Evolutionary conservation across 2,329 filamentous ascomycete genomes (phyloP), one percentile per base, ranked within the genome.

Genomic region (Talaromyces sp.): DNA sequence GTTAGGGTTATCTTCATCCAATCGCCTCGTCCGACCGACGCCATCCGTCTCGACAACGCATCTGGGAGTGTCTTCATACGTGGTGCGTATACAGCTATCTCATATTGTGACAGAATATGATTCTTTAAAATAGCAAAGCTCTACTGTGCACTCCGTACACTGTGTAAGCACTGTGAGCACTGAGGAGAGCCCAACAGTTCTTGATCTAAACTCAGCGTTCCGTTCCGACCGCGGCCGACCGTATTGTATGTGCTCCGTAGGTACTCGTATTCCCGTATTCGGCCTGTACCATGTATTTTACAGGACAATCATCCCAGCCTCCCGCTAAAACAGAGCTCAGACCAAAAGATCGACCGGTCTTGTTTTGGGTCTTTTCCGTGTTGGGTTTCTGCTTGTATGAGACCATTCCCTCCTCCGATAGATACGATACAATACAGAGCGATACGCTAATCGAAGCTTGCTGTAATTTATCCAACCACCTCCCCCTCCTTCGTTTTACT

Each of bases 241-340:
- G 53, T 56, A 56, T 36, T 54, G n/a, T 17, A 10, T 27, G 19
- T 7, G 6, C 6, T 27, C 25, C 2, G n/a, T 54, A 54, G 15
- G 51, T 34, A 34, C n/a, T 13, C 10, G 27, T 54, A 36, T 34
- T 54, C 29, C 6, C 27, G 51, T 54, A 25, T 36, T 56, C 31
- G 49, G 49, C 15, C 15, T 53, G 49, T 53, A 53, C n/a, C 15
- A 7, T 53, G 49, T 53, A 53, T 29, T 1, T 53, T 53, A 31
- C 43, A 22, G 43, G 19, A 10, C 43, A n/a, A 38, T 36, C n/a
- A 38, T 63, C 54, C 68, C 67, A 68, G 66, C 64, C 69, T 68
- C 69, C 68, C 66, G 66, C 68, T 70, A 71, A 68, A 71, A 70
- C 66, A 68, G 70, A 70, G 62, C 63, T 67, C 67, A 47, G 59